These are phyloP conservation scores for Cladosporium phlei DNA, from an alignment of 2,329 filamentous ascomycete genomes.

Conservation along the genomic window DNA sequence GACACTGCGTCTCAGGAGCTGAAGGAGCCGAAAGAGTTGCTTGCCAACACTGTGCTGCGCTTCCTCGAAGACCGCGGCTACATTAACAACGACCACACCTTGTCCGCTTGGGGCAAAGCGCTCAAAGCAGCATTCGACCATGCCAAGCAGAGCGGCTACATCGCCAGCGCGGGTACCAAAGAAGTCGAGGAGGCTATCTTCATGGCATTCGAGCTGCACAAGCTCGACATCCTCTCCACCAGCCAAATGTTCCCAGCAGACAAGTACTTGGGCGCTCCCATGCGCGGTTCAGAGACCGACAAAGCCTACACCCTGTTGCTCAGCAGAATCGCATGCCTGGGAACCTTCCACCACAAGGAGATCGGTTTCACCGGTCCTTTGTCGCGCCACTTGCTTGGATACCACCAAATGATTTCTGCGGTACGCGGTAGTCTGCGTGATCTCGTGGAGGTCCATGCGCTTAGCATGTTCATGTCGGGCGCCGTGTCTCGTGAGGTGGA, in stretches of 20 bases:
- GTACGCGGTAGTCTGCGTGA: constrained; percentile 77
- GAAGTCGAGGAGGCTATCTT: constrained; percentile 73
- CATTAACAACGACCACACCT: constrained; percentile 68
- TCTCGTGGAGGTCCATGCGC: constrained; percentile 75
- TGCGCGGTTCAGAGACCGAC: constrained; percentile 61
- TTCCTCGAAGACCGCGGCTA: constrained; percentile 88
- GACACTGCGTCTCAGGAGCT: constrained; percentile 53
- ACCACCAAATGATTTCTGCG: constrained; percentile 74
- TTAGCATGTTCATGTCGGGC: constrained; percentile 73
- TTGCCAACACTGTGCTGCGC: constrained; percentile 75
- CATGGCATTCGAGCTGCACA: constrained; percentile 78
- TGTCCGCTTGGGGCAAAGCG: constrained; percentile 80
- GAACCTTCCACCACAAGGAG: constrained; percentile 73
- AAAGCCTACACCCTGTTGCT: constrained; percentile 75
- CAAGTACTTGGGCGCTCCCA: constrained; percentile 53
- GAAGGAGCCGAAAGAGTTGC: constrained; percentile 55
- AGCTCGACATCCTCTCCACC: constrained; percentile 70
- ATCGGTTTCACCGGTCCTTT: constrained; percentile 94
- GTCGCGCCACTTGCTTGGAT: constrained; percentile 81
- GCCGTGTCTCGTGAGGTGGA: constrained; percentile 63
- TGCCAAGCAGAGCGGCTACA: constrained; percentile 32
- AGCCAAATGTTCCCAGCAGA: constrained; percentile 55
- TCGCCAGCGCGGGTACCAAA: constrained; percentile 50
- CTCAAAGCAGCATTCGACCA: constrained; percentile 54
- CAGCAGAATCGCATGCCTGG: constrained; percentile 77